A percentile compares a stretch with the other conserved stretches of the same genome.
Evolutionary conservation across 2,329 filamentous ascomycete genomes (phyloP).

Genomic region (Ceratocystis eucalypticola): DNA sequence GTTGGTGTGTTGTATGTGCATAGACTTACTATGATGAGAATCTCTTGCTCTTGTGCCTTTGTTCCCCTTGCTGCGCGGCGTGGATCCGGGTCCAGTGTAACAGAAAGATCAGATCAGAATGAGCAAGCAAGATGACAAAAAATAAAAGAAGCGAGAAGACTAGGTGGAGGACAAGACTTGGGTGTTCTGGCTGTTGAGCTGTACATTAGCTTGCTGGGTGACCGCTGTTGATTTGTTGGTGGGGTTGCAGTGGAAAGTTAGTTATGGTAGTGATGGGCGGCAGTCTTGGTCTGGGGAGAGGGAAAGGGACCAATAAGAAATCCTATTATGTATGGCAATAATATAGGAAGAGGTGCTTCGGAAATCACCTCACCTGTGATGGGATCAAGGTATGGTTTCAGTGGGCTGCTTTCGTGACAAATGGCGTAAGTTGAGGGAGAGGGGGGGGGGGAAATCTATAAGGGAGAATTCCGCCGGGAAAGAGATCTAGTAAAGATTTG

Average conservation of each 20-base stretch:
- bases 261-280: slow-evolving; percentile 2
- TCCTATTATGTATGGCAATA: slow-evolving; percentile 2
- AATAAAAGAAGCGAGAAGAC: not conserved
- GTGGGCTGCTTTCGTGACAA: slow-evolving; percentile 3
- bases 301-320: not conserved
- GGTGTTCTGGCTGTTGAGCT: not conserved
- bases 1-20: not conserved
- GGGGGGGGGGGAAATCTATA: not conserved
- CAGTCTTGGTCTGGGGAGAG: not conserved
- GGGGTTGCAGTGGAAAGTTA: not conserved
- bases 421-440: not conserved
- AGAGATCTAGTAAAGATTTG: not conserved
- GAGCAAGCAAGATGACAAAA: not conserved
- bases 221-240: not conserved
- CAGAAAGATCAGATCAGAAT: slow-evolving; percentile 9
- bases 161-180: not conserved
- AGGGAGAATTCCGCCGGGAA: not conserved
- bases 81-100: not conserved
- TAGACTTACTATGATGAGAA: not conserved
- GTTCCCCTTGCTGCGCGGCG: not conserved
- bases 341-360: not conserved
- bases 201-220: not conserved
- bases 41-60: no score
- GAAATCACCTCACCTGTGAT: slow-evolving; percentile 3
- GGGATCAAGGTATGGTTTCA: not conserved